A percentile compares a stretch with the other conserved stretches of the same genome.
Conservation (phyloP, 345 rosid species). For the Populus tremula region DNA sequence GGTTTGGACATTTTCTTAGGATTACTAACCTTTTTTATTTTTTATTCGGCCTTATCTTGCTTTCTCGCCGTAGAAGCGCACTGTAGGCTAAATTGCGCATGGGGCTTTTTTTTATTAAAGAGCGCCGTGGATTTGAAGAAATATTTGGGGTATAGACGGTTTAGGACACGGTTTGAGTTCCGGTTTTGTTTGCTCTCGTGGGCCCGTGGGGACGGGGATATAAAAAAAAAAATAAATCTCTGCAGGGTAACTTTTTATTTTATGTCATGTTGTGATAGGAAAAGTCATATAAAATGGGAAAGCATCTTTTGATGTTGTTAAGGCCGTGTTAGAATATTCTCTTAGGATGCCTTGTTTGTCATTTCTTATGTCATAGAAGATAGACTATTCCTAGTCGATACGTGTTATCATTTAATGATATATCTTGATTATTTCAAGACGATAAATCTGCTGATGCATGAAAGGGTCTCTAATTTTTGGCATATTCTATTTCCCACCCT, state of each 20-base stretch:
- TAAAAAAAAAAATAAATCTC: not conserved
- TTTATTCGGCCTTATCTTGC: too few species aligned
- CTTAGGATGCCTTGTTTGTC: not conserved
- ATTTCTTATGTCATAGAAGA: not conserved
- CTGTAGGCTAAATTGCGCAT: slow-evolving; percentile 7
- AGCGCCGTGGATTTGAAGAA: slow-evolving; percentile 9
- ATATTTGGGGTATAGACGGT: not conserved
- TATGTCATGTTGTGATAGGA: not conserved
- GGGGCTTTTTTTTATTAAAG: not conserved
- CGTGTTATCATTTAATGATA: not conserved
- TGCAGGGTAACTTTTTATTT: not conserved
- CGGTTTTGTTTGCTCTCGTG: slow-evolving; percentile 8
- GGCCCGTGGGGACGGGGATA: not conserved
- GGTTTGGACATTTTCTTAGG: too few species aligned
- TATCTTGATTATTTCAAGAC: not conserved
- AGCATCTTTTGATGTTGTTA: not conserved
- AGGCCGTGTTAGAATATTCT: not conserved
- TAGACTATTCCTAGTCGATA: not conserved
- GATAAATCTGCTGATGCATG: not conserved
- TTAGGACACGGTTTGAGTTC: slow-evolving; percentile 17
- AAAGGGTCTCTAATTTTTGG: not conserved
- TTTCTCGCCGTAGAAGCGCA: not conserved
- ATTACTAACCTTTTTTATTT: too few species aligned
- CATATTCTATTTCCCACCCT: not conserved
- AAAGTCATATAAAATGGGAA: slow-evolving; percentile 5